Percentiles rank a stretch among this genome's conserved stretches.
Evolutionary conservation across 768 basidiomycete species (phyloP).

Genomic region (Auricularia sp.): DNA sequence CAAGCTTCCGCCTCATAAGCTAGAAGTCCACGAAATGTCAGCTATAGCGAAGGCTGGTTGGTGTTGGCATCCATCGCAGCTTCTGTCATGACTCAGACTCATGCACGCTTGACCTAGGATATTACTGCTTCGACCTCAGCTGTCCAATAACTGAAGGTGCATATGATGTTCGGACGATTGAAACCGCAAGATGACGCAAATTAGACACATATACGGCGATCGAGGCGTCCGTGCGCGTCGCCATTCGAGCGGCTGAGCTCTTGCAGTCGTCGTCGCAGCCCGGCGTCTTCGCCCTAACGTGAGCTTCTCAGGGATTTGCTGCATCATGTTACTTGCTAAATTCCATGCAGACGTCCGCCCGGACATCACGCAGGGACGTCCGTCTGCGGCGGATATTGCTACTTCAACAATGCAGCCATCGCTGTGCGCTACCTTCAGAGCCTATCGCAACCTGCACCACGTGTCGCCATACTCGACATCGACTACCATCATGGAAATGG

Average conservation of each 20-base stretch:
- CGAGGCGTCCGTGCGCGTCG: constrained; percentile 18
- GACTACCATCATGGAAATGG: constrained; percentile 31
- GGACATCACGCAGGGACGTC: constrained; percentile 22
- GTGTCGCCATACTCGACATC: constrained; percentile 24
- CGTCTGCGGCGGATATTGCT: constrained; percentile 27
- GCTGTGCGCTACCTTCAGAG: constrained; percentile 20
- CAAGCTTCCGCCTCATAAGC: constrained; percentile 9
- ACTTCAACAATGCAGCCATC: constrained; percentile 23
- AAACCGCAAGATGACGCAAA: not conserved
- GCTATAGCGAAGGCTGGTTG: constrained; percentile 18
- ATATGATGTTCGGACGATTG: not conserved
- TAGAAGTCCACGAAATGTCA: constrained; percentile 2
- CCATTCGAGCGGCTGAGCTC: constrained; percentile 15
- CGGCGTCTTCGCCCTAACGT: constrained; percentile 3
- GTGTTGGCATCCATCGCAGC: not conserved
- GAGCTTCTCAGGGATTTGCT: not conserved
- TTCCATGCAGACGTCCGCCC: constrained; percentile 16
- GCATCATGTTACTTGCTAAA: too few species aligned
- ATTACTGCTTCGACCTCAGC: constrained; percentile 24
- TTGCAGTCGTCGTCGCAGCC: constrained; percentile 3
- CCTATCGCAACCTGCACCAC: not conserved
- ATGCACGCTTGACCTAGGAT: constrained; percentile 11
- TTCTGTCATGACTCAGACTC: not conserved
- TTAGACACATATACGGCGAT: constrained; percentile 21
- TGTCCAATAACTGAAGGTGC: constrained; percentile 21